Percentiles rank a stretch among this genome's conserved stretches.
phyloP scores from a whole-genome alignment of 2,329 filamentous ascomycete genomes.

The Fusarium nurragi region DNA sequence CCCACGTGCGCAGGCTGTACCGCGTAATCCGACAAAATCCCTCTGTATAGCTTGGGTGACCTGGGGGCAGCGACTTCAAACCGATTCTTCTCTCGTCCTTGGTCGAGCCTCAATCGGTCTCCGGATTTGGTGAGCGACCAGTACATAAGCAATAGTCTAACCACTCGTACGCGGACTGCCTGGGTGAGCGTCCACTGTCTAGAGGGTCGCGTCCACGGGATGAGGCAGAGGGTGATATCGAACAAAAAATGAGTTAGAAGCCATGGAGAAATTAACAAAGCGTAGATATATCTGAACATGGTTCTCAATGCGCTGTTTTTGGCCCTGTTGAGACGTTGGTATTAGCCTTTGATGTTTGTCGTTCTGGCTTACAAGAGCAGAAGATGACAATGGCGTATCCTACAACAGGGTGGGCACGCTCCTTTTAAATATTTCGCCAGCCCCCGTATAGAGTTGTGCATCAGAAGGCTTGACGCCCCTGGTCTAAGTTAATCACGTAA shows the following conservation, averaged over 20 bases:
- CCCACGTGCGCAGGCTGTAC: conserved; percentile 22
- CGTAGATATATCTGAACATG: not conserved
- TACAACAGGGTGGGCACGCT: not conserved
- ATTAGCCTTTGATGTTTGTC: not conserved
- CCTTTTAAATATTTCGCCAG: not conserved
- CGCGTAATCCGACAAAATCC: conserved; percentile 2
- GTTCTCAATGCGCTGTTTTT: not conserved
- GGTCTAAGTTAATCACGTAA: too few relatives aligned
- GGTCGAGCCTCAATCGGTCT: conserved; percentile 11
- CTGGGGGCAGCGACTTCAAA: conserved; percentile 29
- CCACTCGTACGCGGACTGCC: conserved; percentile 31
- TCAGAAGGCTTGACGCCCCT: too few relatives aligned
- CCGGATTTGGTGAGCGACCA: conserved; percentile 32
- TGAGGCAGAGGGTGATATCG: conserved; percentile 21
- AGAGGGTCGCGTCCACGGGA: conserved; percentile 18
- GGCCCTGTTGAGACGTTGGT: not conserved
- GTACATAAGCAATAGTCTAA: conserved; percentile 33
- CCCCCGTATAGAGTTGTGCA: not conserved
- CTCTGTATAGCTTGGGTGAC: conserved; percentile 31
- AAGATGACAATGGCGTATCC: not conserved
- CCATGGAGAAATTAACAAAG: conserved; percentile 20
- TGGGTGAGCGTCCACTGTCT: conserved; percentile 27
- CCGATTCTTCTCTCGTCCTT: conserved; percentile 26
- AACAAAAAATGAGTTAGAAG: conserved; percentile 24
- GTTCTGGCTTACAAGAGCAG: not conserved